A percentile compares a stretch with the other conserved stretches of the same genome.
phyloP scores from a whole-genome alignment of 177 flowering plant species.

The Tripterygium wilfordii region DNA sequence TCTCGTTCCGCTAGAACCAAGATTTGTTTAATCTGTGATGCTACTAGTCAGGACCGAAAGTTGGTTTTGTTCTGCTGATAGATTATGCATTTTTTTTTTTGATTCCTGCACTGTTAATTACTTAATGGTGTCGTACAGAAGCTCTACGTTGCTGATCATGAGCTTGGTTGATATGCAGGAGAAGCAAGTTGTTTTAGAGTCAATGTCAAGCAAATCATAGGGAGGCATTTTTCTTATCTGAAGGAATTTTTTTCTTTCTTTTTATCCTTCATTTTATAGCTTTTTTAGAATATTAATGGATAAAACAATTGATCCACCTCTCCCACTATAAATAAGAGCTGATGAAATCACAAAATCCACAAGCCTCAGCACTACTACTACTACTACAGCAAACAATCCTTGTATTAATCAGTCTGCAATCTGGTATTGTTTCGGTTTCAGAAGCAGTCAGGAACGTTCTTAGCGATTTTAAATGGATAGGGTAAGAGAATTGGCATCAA shows the following conservation, averaged over 20 bases:
- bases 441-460: too few relatives aligned
- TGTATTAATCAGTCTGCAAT: too few relatives aligned
- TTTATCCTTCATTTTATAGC: not conserved
- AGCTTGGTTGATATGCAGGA: not conserved
- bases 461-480: slow-evolving; percentile 29
- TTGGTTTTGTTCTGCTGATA: not conserved
- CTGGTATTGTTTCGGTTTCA: too few relatives aligned
- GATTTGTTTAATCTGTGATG: too few relatives aligned
- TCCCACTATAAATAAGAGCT: slow-evolving; percentile 26
- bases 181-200: slow-evolving; percentile 22
- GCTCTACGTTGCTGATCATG: too few relatives aligned
- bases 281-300: slow-evolving; percentile 7
- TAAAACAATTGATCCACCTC: slow-evolving; percentile 16
- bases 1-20: too few relatives aligned
- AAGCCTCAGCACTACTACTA: too few relatives aligned
- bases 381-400: too few relatives aligned
- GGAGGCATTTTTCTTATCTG: slow-evolving; percentile 36
- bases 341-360: slow-evolving; percentile 12
- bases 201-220: slow-evolving; percentile 27
- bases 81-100: not conserved
- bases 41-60: slow-evolving; percentile 21
- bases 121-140: too few relatives aligned
- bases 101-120: too few relatives aligned
- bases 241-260: slow-evolving; percentile 16
- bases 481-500: slow-evolving; percentile 37